A percentile compares a stretch with the other conserved stretches of the same genome.
These are phyloP conservation scores for Escovopsis sp. DNA, from an alignment of 2,329 filamentous ascomycete species.

Conservation along the genomic window DNA sequence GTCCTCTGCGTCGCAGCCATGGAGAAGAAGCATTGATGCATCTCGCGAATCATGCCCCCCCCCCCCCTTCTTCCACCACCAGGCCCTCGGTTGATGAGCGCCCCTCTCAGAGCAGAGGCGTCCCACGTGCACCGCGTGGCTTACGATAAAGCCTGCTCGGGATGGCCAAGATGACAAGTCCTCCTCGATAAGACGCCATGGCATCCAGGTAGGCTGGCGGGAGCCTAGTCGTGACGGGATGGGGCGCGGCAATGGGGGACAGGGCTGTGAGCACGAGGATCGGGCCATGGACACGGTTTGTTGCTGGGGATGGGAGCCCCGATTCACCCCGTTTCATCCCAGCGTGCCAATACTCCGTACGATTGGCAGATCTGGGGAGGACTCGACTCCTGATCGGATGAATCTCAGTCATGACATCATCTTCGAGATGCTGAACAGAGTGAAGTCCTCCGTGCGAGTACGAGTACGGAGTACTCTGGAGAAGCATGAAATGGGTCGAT, in stretches of 20 bases:
- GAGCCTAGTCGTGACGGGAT: not conserved
- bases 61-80: not conserved
- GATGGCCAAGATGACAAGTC: too few relatives aligned
- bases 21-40: not conserved
- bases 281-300: conserved; percentile 16
- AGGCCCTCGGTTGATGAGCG: not conserved
- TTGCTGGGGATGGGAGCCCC: conserved; percentile 11
- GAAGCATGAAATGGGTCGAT: too few relatives aligned
- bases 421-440: too few relatives aligned
- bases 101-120: not conserved
- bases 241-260: conserved; percentile 12
- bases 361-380: too few relatives aligned
- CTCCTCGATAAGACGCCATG: too few relatives aligned
- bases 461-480: too few relatives aligned
- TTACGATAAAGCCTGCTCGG: not conserved
- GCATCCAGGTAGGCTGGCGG: too few relatives aligned
- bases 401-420: too few relatives aligned
- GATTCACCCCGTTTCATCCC: too few relatives aligned
- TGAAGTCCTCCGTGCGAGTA: too few relatives aligned
- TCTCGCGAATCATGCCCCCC: not conserved
- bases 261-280: conserved; percentile 16
- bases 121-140: conserved; percentile 14
- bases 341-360: too few relatives aligned
- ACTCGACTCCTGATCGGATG: too few relatives aligned
- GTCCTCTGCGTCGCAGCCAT: not conserved